Base-by-base conservation (phyloP, 208 protist species). In the Naegleria gruberi region DNA sequence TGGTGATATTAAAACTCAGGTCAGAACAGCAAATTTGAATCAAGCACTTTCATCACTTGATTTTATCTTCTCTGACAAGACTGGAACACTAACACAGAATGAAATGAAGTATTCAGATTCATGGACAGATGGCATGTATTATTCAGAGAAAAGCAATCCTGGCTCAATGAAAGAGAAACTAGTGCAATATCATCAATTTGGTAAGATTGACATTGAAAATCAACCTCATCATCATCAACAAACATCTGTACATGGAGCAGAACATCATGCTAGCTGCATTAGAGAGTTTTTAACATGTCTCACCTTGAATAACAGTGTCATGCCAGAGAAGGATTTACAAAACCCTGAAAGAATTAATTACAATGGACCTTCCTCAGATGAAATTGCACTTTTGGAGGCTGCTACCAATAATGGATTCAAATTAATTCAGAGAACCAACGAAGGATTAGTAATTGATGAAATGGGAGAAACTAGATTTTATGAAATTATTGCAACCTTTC, bases 21-120 rank as follows among this genome's bases (percentile, higher is more conserved):
- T 37, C 5, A 82, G 77, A 47, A 91, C 89, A n/a, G 90, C 73
- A 15, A 73, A 87, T 57, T 77, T 92, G 7, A 92, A 91, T 90
- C 42, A 92, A 51, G 45, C 37, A 44, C 37, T 92, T 8, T 77
- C 40, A 4, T 93, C 96, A 93, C 93, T 97, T 83, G 92, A 94
- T 83, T 96, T 95, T 91, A 97, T 97, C 88, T 98, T 98, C 90
- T 95, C 92, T 37, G 96, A 97, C 92, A 97, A 97, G 90, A 97
- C 96, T 0, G 96, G 96, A 41, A 97, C 96, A 19, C 92, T 98
- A 26, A 98, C 96, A 43, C 95, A 97, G 91, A 98, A 97, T 89
- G 92, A 95, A 1, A 97, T 98, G 96, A 92, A 4, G 0, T 65
- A 65, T 19, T 65, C 51, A 23, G 51, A 65, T 65, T 65, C 51